phyloP scores from a whole-genome alignment of 192 early-diverging fungal species.

The Backusella macrospora region DNA sequence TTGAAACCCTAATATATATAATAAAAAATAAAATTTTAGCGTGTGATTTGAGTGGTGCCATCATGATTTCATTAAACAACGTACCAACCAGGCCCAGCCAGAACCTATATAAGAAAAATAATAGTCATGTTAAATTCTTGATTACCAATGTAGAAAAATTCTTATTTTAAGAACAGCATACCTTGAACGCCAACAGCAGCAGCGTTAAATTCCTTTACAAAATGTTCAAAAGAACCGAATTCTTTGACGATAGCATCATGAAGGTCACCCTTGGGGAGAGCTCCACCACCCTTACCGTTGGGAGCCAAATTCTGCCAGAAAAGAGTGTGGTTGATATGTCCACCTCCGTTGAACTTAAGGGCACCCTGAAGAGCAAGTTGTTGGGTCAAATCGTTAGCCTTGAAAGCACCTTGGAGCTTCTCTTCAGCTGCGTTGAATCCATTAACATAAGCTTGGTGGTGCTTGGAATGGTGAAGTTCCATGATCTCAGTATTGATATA shows the following conservation, averaged over 20 bases:
- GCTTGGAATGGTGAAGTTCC: slow-evolving; percentile 93
- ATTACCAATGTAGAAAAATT: not conserved
- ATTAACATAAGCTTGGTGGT: slow-evolving; percentile 92
- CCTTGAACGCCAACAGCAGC: slow-evolving; percentile 86
- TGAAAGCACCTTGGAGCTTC: slow-evolving; percentile 74
- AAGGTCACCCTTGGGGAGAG: slow-evolving; percentile 70
- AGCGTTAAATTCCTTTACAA: slow-evolving; percentile 76
- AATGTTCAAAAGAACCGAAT: slow-evolving; percentile 84
- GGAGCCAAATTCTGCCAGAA: slow-evolving; percentile 96
- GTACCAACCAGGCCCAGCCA: slow-evolving; percentile 95
- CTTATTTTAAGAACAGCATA: not conserved
- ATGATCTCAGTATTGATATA: slow-evolving; percentile 93
- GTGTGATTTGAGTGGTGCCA: slow-evolving; percentile 9
- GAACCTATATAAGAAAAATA: slow-evolving; percentile 48
- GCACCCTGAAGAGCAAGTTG: slow-evolving; percentile 79
- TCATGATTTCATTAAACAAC: slow-evolving; percentile 10
- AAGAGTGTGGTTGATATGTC: slow-evolving; percentile 87
- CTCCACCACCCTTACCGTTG: slow-evolving; percentile 76
- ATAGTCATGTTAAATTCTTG: slow-evolving; percentile 18
- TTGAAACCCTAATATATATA: slow-evolving; percentile 68
- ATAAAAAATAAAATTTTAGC: not conserved
- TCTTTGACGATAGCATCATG: slow-evolving; percentile 74
- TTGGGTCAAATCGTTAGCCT: slow-evolving; percentile 68
- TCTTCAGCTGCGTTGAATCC: slow-evolving; percentile 91
- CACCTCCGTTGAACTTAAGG: slow-evolving; percentile 94